Evolutionary conservation across 2,329 filamentous ascomycete species (phyloP), one percentile per base, ranked within the genome.

Genomic region (Aspergillus sp.): DNA sequence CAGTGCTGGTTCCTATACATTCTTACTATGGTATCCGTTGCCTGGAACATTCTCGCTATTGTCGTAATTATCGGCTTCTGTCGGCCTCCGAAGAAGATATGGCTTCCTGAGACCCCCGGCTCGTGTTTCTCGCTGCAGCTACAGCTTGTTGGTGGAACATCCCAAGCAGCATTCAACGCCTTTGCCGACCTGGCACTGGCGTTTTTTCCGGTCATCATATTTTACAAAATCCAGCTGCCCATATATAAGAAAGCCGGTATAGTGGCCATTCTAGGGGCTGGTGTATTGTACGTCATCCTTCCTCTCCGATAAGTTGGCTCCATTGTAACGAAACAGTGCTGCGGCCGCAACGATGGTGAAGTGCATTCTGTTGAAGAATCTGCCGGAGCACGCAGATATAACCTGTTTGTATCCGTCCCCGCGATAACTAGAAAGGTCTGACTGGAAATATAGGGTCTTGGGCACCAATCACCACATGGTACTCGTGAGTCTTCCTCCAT

Each of bases 161-260:
- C 54, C 1, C 61, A 63, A 36, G 59, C 59, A 20, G 60, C 60
- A 5, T 62, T 61, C 39, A 62, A 62, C 32, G 60, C 58, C 2
- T 43, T 61, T 4, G 53, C 58, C 13, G 60, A 62, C 15, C 50
- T 62, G 3, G 18, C 48, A 7, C 32, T 62, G 18, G 60, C 60
- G 3, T 11, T 58, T 5, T 61, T 61, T 17, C 61, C 61, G 2
- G 39, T 48, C 4, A 43, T 50, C 12, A 52, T 62, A 5, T 58
- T 62, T 36, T 56, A 49, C 48, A 38, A 38, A n/a, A 44, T 61
- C 8, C 55, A 57, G 18, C 47, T 62, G 24, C 24, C 39, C 5
- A n/a, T 38, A 17, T 30, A 26, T 5, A 57, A 53, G 39, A 62
- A 62, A 22, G 20, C 61, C 8, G 61, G 50, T 12, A 44, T 62